These are phyloP conservation scores for Trichoderma polysporum DNA, from an alignment of 2,329 filamentous ascomycete species.

Conservation along the genomic window DNA sequence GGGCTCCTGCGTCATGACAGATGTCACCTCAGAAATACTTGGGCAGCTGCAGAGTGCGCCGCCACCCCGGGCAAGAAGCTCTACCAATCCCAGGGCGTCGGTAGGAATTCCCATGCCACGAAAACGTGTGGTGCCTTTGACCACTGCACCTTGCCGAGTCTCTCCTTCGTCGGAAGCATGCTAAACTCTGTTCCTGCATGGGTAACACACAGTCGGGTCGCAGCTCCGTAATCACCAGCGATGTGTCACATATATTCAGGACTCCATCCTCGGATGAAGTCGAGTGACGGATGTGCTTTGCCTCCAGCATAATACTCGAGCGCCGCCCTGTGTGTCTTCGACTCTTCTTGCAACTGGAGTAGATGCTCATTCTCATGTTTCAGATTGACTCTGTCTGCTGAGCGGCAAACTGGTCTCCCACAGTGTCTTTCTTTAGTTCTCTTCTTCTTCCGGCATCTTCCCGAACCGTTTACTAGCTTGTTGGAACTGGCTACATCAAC, in stretches of 20 bases:
- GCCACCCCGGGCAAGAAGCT: neutral
- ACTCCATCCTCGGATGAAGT: constrained; percentile 9
- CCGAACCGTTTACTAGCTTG: neutral
- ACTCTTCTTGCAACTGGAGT: neutral
- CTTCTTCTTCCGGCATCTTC: neutral
- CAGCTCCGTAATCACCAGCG: constrained; percentile 18
- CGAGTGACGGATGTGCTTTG: neutral
- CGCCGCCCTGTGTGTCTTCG: neutral
- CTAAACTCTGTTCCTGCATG: constrained; percentile 23
- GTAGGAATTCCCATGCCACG: neutral
- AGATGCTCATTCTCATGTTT: too few relatives aligned
- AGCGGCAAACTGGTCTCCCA: neutral
- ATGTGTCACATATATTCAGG: constrained; percentile 20
- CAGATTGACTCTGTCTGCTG: neutral
- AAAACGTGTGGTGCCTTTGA: constrained; percentile 11
- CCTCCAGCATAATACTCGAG: neutral
- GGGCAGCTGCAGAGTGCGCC: constrained; percentile 9
- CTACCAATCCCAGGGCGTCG: constrained; percentile 17
- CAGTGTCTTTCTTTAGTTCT: neutral
- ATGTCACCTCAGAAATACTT: neutral
- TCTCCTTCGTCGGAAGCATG: constrained; percentile 15
- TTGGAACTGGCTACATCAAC: neutral
- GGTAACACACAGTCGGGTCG: constrained; percentile 23
- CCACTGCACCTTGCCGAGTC: constrained; percentile 1
- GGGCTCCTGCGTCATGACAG: constrained; percentile 12